Evolutionary conservation across 768 basidiomycete species (phyloP), one percentile per base, ranked within the genome.

Genomic region (Agrocybe pediades): DNA sequence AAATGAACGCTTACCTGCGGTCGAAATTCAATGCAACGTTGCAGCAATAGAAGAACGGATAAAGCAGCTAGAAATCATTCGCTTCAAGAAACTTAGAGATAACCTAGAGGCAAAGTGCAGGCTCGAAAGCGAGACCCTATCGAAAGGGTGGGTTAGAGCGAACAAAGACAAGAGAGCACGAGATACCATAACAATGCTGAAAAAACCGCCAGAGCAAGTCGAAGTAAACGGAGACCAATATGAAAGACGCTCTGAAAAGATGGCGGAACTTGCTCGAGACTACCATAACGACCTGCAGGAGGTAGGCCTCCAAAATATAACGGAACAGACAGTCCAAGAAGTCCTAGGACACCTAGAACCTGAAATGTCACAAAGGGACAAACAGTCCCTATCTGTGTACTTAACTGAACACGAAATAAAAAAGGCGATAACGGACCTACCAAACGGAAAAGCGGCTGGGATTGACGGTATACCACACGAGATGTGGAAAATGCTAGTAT

Each of bases 401-500:
- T 41, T 60, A 15, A 56, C 48, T 0, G 20, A 56, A 26, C 30
- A 58, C 1, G 58, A 71, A 21, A 44, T 68, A 0, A 16, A 33
- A 23, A 15, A 19, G 2, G 61, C 60, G 0, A 39, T 69, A 23
- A 53, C 24, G 17, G 30, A 41, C 0, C 33, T 62, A 6, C 48
- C 60, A 33, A 57, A 60, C 15, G 61, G 65, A 0, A 69, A 58
- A 5, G 58, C 71, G 0, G 15, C 69, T 0, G 65, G 70, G 0
- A 9, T 68, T 3, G 63, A 74, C 42, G 59, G 69, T 0, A 44
- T 69, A 0, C 54, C 66, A 13, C 62, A 69, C n/a, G 68, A 74
- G 29, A 16, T 71, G 0, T 71, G 65, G 63, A 70, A 67, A 42
- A 49, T 24, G 0, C 54, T 65, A 2, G 13, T 33, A 2, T 27